A percentile compares a stretch with the other conserved stretches of the same genome.
Evolutionary conservation across 805 yeast genomes (phyloP).

Genomic region (Candida glaebosa): DNA sequence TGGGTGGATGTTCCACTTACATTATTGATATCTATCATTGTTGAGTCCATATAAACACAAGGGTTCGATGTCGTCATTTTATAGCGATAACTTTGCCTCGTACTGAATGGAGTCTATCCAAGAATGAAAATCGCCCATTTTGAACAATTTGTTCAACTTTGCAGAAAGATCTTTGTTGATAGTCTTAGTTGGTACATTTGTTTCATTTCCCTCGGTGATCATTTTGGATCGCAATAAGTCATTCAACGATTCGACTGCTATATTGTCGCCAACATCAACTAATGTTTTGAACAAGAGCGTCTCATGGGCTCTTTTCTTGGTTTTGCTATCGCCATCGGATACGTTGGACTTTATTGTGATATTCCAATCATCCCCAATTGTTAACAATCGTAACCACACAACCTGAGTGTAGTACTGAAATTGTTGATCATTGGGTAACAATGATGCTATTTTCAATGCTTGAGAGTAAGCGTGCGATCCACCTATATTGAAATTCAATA

Average conservation of each 20-base stretch:
- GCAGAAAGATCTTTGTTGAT: constrained; percentile 5
- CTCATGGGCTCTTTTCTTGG: constrained; percentile 34
- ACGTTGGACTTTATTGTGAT: constrained; percentile 30
- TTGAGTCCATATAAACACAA: too few species aligned
- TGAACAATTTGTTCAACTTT: constrained; percentile 6
- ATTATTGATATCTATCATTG: too few species aligned
- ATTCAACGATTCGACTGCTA: constrained; percentile 9
- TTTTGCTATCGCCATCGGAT: constrained; percentile 41
- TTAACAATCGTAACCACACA: constrained; percentile 60
- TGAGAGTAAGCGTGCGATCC: constrained; percentile 23
- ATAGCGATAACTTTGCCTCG: constrained; percentile 13
- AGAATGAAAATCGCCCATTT: constrained; percentile 7
- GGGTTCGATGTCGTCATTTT: too few species aligned
- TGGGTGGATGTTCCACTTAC: too few species aligned
- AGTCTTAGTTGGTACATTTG: constrained; percentile 1
- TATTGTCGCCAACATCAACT: constrained; percentile 16
- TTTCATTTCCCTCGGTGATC: constrained; percentile 7
- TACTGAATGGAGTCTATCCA: constrained; percentile 21
- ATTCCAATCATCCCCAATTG: constrained; percentile 50
- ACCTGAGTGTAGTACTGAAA: constrained; percentile 19
- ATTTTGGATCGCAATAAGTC: constrained; percentile 6
- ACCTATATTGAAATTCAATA: constrained; percentile 30
- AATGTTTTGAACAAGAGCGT: constrained; percentile 47
- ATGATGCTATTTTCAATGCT: constrained; percentile 52
- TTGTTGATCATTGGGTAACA: constrained; percentile 24